Percentiles rank a stretch among this genome's conserved stretches.
Evolutionary conservation across 805 yeast genomes (phyloP).

Genomic region (Candida oleophila): DNA sequence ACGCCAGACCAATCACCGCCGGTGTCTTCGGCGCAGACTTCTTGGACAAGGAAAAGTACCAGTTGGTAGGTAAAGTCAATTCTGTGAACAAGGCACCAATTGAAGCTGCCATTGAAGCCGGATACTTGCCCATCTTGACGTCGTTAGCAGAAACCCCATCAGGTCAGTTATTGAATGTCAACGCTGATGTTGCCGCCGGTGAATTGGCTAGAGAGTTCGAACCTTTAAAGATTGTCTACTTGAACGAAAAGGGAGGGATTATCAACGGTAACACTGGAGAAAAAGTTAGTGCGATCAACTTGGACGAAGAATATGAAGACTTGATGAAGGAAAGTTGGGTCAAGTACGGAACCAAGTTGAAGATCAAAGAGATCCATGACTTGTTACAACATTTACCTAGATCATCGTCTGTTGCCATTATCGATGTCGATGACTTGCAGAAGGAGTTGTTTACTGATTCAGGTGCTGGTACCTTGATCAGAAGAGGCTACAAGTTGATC

Average conservation of each 20-base stretch:
- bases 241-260: conserved; percentile 97
- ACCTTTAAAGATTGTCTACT: conserved; percentile 93
- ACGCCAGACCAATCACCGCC: conserved; percentile 97
- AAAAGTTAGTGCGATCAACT: conserved; percentile 82
- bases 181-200: conserved; percentile 99
- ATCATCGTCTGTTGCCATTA: conserved; percentile 96
- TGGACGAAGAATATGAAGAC: conserved; percentile 94
- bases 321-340: conserved; percentile 96
- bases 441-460: conserved; percentile 97
- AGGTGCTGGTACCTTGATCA: conserved; percentile 97
- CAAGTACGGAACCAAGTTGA: conserved; percentile 95
- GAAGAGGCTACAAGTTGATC: conserved; percentile 91
- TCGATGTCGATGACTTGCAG: conserved; percentile 91
- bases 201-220: conserved; percentile 95
- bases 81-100: conserved; percentile 85
- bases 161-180: conserved; percentile 95
- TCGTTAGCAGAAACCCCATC: conserved; percentile 95
- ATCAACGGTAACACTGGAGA: conserved; percentile 90
- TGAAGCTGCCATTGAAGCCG: conserved; percentile 92
- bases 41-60: conserved; percentile 85
- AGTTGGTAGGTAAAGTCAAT: conserved; percentile 87
- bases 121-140: conserved; percentile 94
- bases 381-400: conserved; percentile 91
- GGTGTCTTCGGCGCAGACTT: conserved; percentile 96
- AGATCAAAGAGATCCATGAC: conserved; percentile 95